Evolutionary conservation across 257 asterid species (phyloP).

Genomic region (Capsicum pubescens): DNA sequence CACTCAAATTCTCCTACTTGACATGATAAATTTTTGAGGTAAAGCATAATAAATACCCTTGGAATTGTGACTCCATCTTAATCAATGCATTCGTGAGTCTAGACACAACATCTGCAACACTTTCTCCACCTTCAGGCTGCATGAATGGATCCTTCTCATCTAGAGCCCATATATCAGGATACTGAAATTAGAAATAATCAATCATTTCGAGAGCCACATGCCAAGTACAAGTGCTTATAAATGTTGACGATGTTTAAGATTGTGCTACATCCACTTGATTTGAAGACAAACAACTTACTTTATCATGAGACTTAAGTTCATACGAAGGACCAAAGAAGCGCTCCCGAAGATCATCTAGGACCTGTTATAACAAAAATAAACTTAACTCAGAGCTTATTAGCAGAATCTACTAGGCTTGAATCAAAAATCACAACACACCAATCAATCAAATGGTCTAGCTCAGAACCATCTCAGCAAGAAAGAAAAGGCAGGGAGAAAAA

Average conservation of each 20-base stretch:
- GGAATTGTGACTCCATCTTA: constrained; percentile 67
- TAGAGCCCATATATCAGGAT: constrained; percentile 83
- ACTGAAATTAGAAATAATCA: constrained; percentile 46
- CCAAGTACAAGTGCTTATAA: neutral
- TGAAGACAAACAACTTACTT: constrained; percentile 51
- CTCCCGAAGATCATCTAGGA: constrained; percentile 68
- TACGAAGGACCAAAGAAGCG: constrained; percentile 77
- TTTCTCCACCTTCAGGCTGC: constrained; percentile 96
- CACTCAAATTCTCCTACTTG: neutral
- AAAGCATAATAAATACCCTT: constrained; percentile 50
- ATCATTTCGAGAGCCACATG: neutral
- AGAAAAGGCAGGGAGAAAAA: neutral
- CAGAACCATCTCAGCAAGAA: neutral
- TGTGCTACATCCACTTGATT: constrained; percentile 20
- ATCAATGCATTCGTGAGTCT: constrained; percentile 75
- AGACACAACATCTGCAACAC: constrained; percentile 89
- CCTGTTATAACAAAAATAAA: constrained; percentile 48
- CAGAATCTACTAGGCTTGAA: neutral
- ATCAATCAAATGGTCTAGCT: neutral
- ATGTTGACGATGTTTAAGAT: constrained; percentile 3
- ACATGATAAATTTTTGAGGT: constrained; percentile 17
- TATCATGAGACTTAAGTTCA: constrained; percentile 89
- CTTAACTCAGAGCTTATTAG: constrained; percentile 9
- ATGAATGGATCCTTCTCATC: constrained; percentile 90
- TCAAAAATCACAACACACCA: neutral